Evolutionary conservation across 306 rosid genomes (phyloP).

Genomic region (Alnus rubra): DNA sequence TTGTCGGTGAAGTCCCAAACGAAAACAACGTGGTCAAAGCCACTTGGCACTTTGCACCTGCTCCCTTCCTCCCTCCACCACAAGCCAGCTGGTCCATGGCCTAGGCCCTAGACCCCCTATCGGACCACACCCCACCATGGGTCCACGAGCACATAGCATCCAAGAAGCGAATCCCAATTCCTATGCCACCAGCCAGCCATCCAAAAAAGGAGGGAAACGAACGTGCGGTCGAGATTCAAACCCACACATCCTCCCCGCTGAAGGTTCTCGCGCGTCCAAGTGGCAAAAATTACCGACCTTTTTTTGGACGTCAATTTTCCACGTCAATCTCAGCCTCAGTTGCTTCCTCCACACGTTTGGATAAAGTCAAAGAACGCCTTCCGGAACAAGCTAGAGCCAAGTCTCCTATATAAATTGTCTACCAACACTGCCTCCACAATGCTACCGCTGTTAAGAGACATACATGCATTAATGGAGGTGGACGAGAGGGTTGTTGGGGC

Average conservation of each 20-base stretch:
- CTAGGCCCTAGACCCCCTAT: background rate
- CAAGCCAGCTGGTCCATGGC: background rate
- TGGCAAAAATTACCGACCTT: background rate
- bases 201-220: slow-evolving; percentile 10
- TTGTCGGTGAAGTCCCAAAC: background rate
- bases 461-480: background rate
- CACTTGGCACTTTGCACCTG: background rate
- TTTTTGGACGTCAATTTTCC: background rate
- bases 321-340: background rate
- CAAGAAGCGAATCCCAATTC: background rate
- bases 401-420: background rate
- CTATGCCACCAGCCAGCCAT: background rate
- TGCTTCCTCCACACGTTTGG: slow-evolving; percentile 16
- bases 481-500: slow-evolving; percentile 12
- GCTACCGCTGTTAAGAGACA: background rate
- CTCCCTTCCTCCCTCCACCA: background rate
- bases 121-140: too few relatives aligned
- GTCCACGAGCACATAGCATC: background rate
- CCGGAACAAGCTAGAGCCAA: slow-evolving; percentile 15
- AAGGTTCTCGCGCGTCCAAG: background rate
- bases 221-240: slow-evolving; percentile 14
- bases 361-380: slow-evolving; percentile 11
- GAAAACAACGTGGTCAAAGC: background rate
- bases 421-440: background rate
- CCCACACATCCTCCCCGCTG: background rate